These are phyloP conservation scores for Linum trigynum DNA, from an alignment of 345 rosid genomes.

Conservation along the genomic window DNA sequence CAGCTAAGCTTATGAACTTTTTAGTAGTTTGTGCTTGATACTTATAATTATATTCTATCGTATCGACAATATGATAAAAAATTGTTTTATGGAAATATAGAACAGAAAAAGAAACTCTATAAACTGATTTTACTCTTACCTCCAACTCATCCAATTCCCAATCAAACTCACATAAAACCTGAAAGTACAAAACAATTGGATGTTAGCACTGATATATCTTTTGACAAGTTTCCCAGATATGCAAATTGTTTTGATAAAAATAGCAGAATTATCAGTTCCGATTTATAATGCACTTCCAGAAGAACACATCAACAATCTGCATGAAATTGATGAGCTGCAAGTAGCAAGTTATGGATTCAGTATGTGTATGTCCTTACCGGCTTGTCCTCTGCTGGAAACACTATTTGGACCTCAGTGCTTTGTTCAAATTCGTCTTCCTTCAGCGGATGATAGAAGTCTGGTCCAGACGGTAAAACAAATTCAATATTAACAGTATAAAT, in stretches of 20 bases:
- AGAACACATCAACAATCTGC: neutral
- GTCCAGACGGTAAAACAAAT: slow-evolving; percentile 8
- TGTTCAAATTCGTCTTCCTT: slow-evolving; percentile 84
- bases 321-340: neutral
- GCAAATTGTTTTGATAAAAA: too few species aligned
- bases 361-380: slow-evolving; percentile 46
- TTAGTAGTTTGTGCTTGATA: too few species aligned
- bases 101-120: too few species aligned
- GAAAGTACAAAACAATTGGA: slow-evolving; percentile 26
- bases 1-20: too few species aligned
- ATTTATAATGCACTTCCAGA: neutral
- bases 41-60: too few species aligned
- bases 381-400: slow-evolving; percentile 66
- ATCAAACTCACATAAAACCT: slow-evolving; percentile 91
- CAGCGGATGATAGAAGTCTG: slow-evolving; percentile 87
- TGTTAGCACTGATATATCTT: slow-evolving; percentile 8
- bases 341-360: too few species aligned
- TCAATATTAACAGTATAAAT: neutral
- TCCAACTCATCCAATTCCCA: slow-evolving; percentile 86
- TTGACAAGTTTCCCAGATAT: too few species aligned
- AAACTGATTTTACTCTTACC: slow-evolving; percentile 28
- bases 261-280: too few species aligned
- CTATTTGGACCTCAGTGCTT: slow-evolving; percentile 71
- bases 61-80: too few species aligned
- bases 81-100: too few species aligned